Conservation (phyloP, 1,139 yeast species). For the Sugiyamaella japonica region DNA sequence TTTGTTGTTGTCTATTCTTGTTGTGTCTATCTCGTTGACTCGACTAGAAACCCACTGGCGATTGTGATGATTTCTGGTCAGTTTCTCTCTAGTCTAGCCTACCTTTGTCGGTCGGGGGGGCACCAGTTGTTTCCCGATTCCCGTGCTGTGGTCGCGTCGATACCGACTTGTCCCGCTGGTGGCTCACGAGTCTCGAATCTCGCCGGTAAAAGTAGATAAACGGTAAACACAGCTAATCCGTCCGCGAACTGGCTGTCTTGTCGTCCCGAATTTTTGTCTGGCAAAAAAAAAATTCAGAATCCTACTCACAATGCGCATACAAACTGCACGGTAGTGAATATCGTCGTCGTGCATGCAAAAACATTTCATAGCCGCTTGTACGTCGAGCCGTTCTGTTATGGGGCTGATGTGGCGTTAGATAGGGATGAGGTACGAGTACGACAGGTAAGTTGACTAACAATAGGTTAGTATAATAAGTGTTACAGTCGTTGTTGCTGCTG, state of each 20-base stretch:
- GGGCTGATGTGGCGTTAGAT: background rate
- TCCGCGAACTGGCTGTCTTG: slow-evolving; percentile 7
- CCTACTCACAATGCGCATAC: slow-evolving; percentile 6
- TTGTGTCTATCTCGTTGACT: background rate
- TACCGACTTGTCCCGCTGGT: no score
- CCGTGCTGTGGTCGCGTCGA: no score
- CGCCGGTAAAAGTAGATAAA: no score
- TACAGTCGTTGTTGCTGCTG: no score
- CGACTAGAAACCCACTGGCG: no score
- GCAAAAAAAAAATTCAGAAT: background rate
- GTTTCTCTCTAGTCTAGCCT: no score
- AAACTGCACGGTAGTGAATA: slow-evolving; percentile 1
- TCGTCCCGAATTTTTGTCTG: background rate
- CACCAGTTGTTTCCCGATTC: no score
- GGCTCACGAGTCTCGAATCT: no score
- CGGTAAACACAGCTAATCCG: background rate
- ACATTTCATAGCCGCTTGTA: background rate
- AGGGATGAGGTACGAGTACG: background rate
- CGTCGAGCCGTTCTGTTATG: background rate
- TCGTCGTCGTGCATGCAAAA: slow-evolving; percentile 2
- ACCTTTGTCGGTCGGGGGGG: no score
- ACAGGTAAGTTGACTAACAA: no score
- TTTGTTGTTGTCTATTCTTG: background rate
- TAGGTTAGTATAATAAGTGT: no score
- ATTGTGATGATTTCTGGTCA: no score